Evolutionary conservation across 2,329 filamentous ascomycete genomes (phyloP), one percentile per base, ranked within the genome.

Genomic region (Epichloe bromicola): DNA sequence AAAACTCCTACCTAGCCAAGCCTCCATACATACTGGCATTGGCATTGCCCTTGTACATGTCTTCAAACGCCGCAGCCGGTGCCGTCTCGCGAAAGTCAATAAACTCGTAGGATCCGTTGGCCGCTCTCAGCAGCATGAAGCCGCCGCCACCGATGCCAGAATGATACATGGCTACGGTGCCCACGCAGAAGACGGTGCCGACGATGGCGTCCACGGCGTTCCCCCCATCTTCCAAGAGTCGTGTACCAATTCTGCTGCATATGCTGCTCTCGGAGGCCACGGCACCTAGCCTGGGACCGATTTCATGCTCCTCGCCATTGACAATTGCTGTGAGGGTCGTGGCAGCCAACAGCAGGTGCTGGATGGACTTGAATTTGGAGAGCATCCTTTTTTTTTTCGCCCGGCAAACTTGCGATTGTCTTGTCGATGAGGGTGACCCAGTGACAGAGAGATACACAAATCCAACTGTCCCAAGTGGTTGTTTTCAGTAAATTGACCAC

Each of bases 21-120:
- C 88, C 88, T 1, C 86, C 84, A 39, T 71, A 74, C 3, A 88
- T 69, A 47, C 84, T 86, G 2, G 75, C 75, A 4, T 74, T 67
- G 0, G 74, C 76, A 57, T 89, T 79, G 54, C 84, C 79, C 49
- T 78, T 79, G 67, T 83, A 95, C 89, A 95, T 95, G 57, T 88
- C 78, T 64, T 90, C 73, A 55, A 76, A 85, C 0, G 87, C 83
- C 1, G 86, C 86, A 0, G 83, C 86, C 1, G 89, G 88, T 0
- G 89, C 89, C 0, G 80, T 87, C 65, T 95, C 89, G 15, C 89
- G 76, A 64, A 93, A 95, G 63, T 95, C 88, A 56, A 95, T 80
- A 56, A 81, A 85, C 59, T 94, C 87, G 61, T 88, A 91, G 8
- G 70, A 68, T 5, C 83, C 83, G 55, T 85, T 76, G 5, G 75